phyloP scores from a whole-genome alignment of 2,329 filamentous ascomycete genomes.

The Sporothrix pallida region DNA sequence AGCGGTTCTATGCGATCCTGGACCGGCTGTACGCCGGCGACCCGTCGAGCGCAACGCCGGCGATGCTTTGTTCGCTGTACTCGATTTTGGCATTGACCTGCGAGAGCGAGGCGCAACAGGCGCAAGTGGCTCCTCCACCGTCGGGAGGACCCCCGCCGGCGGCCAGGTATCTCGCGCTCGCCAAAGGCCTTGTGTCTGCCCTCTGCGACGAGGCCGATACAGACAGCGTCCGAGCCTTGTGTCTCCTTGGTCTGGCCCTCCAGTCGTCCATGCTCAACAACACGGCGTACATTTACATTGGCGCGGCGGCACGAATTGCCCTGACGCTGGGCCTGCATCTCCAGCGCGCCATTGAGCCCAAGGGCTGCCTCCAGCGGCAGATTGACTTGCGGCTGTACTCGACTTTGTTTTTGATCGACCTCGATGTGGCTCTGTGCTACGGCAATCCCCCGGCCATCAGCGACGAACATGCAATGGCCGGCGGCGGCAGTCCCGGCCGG shows the following conservation, averaged over 20 bases:
- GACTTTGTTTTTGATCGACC: constrained; percentile 41
- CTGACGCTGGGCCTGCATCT: constrained; percentile 41
- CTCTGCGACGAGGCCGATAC: constrained; percentile 42
- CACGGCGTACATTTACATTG: constrained; percentile 42
- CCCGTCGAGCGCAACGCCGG: constrained; percentile 38
- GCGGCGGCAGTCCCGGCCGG: neutral
- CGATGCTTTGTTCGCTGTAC: constrained; percentile 42
- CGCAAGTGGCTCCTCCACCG: neutral
- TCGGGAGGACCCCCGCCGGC: constrained; percentile 33
- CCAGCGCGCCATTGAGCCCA: constrained; percentile 38
- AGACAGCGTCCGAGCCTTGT: constrained; percentile 41
- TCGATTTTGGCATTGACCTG: constrained; percentile 41
- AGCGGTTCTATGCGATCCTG: constrained; percentile 40
- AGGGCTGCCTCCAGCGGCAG: constrained; percentile 40
- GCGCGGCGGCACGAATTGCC: constrained; percentile 41
- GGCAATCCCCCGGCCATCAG: constrained; percentile 41
- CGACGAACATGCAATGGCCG: constrained; percentile 37
- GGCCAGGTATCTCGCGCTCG: constrained; percentile 39
- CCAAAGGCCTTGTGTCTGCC: constrained; percentile 40
- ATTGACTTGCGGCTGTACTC: constrained; percentile 41
- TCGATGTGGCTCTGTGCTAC: constrained; percentile 41
- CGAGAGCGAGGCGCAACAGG: constrained; percentile 40
- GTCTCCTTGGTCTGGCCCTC: constrained; percentile 40
- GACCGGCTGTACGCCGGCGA: constrained; percentile 42
- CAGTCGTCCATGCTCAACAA: constrained; percentile 41